Evolutionary conservation across 331 rosid genomes (phyloP).

Genomic region (Erythrophleum ivorense): DNA sequence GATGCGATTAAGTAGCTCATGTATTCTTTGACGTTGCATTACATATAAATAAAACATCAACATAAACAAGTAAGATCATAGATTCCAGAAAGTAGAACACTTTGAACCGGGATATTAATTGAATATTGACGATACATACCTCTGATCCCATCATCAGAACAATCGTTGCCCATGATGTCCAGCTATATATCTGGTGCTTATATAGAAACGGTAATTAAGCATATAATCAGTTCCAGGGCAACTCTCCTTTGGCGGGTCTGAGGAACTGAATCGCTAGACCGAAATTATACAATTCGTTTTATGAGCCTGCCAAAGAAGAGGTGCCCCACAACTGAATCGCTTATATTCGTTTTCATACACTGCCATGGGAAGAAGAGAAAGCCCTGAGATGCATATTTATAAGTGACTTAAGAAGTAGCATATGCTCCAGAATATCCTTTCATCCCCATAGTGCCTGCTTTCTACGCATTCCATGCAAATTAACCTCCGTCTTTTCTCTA

Average conservation of each 20-base stretch:
- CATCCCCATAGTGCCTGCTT: constrained; percentile 17
- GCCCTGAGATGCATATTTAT: constrained; percentile 33
- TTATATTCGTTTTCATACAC: not conserved
- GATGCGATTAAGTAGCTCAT: too few relatives aligned
- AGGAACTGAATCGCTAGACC: not conserved
- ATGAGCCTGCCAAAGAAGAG: constrained; percentile 48
- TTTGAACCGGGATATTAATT: not conserved
- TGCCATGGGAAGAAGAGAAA: not conserved
- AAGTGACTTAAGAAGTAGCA: constrained; percentile 21
- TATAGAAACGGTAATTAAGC: constrained; percentile 1
- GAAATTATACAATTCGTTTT: not conserved
- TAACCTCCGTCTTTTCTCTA: not conserved
- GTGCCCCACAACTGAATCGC: constrained; percentile 42
- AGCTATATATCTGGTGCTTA: not conserved
- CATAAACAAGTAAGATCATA: too few relatives aligned
- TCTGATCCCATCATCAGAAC: not conserved
- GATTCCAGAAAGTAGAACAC: not conserved
- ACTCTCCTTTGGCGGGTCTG: constrained; percentile 57
- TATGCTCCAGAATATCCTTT: constrained; percentile 41
- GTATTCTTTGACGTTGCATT: too few relatives aligned
- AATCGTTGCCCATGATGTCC: not conserved
- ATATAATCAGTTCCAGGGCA: constrained; percentile 44
- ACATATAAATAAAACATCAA: too few relatives aligned
- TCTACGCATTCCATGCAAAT: constrained; percentile 36
- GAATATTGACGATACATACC: constrained; percentile 30